phyloP scores from a whole-genome alignment of 1,139 yeast species.

The Diutina siamensis region DNA sequence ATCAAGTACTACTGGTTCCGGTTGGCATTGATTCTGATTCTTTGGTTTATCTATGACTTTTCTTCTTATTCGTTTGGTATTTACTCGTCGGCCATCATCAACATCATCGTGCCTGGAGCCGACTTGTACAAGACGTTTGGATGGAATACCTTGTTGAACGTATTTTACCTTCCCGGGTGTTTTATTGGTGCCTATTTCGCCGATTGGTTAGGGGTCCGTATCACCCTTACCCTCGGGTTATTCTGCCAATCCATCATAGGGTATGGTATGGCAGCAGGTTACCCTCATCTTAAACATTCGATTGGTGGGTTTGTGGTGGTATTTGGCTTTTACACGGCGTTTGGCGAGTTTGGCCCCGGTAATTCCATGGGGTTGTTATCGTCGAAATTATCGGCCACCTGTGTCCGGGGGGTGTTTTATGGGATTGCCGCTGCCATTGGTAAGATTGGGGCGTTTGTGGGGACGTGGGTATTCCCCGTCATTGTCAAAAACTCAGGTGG shows the following conservation, averaged over 20 bases:
- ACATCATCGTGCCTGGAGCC: conserved; percentile 45
- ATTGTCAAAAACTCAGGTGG: conserved; percentile 31
- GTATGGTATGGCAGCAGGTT: conserved; percentile 72
- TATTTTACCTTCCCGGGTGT: conserved; percentile 86
- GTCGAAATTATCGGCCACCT: conserved; percentile 75
- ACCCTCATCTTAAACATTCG: conserved; percentile 41
- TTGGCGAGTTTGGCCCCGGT: conserved; percentile 95
- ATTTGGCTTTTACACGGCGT: conserved; percentile 73
- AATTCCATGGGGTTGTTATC: conserved; percentile 84
- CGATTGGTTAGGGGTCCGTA: conserved; percentile 85
- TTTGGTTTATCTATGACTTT: conserved; percentile 91
- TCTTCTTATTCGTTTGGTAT: conserved; percentile 80
- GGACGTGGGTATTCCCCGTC: conserved; percentile 78
- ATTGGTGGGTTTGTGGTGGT: conserved; percentile 75
- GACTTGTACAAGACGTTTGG: conserved; percentile 72
- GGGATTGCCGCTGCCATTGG: conserved; percentile 89
- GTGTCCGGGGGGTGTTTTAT: conserved; percentile 83
- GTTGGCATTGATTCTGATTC: conserved; percentile 51
- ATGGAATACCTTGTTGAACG: conserved; percentile 82
- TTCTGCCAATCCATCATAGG: conserved; percentile 68
- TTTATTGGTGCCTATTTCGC: conserved; percentile 70
- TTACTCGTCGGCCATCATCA: conserved; percentile 60
- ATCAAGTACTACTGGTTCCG: conserved; percentile 82
- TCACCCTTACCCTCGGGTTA: conserved; percentile 62
- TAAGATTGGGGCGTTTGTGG: conserved; percentile 86